These are phyloP conservation scores for Chlorella sorokiniana DNA, from an alignment of 139 green algal genomes.

Conservation along the genomic window DNA sequence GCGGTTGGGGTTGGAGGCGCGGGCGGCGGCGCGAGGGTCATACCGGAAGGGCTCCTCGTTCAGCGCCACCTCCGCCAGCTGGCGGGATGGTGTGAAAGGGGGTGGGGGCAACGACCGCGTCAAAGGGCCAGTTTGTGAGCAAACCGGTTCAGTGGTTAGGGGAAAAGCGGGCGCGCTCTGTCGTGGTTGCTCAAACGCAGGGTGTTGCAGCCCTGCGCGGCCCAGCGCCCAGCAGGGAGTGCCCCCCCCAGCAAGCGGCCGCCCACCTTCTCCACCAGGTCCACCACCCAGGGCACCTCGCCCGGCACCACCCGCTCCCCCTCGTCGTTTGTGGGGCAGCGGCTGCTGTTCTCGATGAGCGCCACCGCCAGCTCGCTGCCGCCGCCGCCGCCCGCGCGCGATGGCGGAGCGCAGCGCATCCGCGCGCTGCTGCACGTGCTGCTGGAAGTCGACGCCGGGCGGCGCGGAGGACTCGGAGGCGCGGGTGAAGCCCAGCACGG, in stretches of 20 bases:
- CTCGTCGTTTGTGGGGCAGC: constrained; percentile 61
- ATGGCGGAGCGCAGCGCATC: constrained; percentile 11
- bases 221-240: background rate
- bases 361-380: constrained; percentile 40
- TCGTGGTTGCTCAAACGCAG: background rate
- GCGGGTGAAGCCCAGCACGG: constrained; percentile 66
- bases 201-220: background rate
- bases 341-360: constrained; percentile 73
- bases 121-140: no score
- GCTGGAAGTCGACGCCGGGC: constrained; percentile 33
- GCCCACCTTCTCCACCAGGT: constrained; percentile 55
- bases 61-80: constrained; percentile 35
- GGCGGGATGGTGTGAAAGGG: no score
- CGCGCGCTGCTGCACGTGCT: constrained; percentile 36
- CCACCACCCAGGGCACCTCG: constrained; percentile 45
- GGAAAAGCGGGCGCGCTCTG: no score
- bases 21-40: constrained; percentile 5
- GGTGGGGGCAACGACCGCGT: no score
- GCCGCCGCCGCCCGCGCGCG: background rate
- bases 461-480: constrained; percentile 24
- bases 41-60: constrained; percentile 42
- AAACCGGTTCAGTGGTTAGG: no score
- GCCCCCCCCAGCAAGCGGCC: background rate
- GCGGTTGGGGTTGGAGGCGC: constrained; percentile 54
- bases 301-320: constrained; percentile 67